Percentiles rank a stretch among this genome's conserved stretches.
phyloP scores from a whole-genome alignment of 228 moss, liverwort and hornwort genomes.

The Sphagnum magellanicum region DNA sequence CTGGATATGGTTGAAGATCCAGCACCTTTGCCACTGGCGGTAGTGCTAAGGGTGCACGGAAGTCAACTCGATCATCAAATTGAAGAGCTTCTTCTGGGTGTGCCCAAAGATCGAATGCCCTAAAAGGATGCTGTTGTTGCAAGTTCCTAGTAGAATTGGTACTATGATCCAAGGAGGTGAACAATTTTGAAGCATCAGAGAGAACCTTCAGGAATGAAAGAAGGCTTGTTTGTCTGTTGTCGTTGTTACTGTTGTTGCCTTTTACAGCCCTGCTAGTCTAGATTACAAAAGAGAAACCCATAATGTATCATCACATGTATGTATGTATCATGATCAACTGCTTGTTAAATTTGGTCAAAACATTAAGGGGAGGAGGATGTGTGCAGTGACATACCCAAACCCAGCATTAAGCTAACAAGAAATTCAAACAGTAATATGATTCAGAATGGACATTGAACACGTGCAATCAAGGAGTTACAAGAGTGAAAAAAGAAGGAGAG shows the following conservation, averaged over 20 bases:
- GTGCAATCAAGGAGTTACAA: too few relatives aligned
- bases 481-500: too few relatives aligned
- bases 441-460: too few relatives aligned
- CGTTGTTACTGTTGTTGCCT: neutral
- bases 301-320: neutral
- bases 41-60: too few relatives aligned
- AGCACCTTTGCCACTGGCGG: too few relatives aligned
- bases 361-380: too few relatives aligned
- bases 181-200: constrained; percentile 17
- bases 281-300: too few relatives aligned
- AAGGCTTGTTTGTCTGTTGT: constrained; percentile 4
- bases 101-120: constrained; percentile 2
- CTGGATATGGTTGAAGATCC: too few relatives aligned
- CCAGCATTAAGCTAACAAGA: too few relatives aligned
- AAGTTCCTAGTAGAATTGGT: neutral
- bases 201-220: constrained; percentile 18
- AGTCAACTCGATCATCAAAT: constrained; percentile 7
- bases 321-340: neutral
- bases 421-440: too few relatives aligned
- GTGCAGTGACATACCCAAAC: too few relatives aligned
- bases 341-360: too few relatives aligned
- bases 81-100: constrained; percentile 29
- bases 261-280: neutral
- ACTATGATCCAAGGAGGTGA: neutral
- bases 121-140: constrained; percentile 13